Base-by-base conservation (phyloP, 495 filamentous ascomycete genomes). In the Aspergillus diversus region DNA sequence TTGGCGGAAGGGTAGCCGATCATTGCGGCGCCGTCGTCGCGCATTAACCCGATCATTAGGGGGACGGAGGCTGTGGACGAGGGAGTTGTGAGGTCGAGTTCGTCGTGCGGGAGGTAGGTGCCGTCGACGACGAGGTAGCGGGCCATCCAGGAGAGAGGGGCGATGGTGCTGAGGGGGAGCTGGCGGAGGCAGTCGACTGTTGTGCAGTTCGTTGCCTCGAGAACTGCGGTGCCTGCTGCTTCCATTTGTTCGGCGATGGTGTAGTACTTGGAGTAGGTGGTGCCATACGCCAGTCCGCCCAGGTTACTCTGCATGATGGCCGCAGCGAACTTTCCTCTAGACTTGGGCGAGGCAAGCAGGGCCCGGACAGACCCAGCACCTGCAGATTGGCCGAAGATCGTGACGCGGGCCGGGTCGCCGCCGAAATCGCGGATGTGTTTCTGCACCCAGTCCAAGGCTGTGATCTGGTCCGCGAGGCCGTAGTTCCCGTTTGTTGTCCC, bases 311-410 rank as follows among this genome's bases (percentile, higher is more conserved):
- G 69, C 43, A 78, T 73, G 2, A 83, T 73, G 0, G 76, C 80
- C 16, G 66, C 73, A 15, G 77, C 69, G 64, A 73, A 77, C 59
- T 77, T 77, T 1, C 76, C 76, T 39, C 76, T 73, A 9, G 80
- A 75, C 34, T 63, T 59, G 4, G 67, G 61, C 6, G 71, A 73
- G 17, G 68, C 68, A 9, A 74, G 60, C n/a, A 74, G 49, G 5
- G 68, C 72, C 17, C 70, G 59, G 1, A 85, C 80, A 11, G 81
- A 82, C 12, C 77, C 83, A 27, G 74, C 74, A 12, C 74, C 75
- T 11, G 86, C 81, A 35, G 75, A 81, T 64, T 87, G 78, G 31
- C 86, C 87, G 65, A 81, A 83, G 34, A 87, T 76, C 5, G 77
- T 80, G 32, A 88, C 83, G 63, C 81, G 82, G 42, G 76, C 72